Evolutionary conservation across 176 grass and related monocot species (phyloP).

Genomic region (Phoenix dactylifera): DNA sequence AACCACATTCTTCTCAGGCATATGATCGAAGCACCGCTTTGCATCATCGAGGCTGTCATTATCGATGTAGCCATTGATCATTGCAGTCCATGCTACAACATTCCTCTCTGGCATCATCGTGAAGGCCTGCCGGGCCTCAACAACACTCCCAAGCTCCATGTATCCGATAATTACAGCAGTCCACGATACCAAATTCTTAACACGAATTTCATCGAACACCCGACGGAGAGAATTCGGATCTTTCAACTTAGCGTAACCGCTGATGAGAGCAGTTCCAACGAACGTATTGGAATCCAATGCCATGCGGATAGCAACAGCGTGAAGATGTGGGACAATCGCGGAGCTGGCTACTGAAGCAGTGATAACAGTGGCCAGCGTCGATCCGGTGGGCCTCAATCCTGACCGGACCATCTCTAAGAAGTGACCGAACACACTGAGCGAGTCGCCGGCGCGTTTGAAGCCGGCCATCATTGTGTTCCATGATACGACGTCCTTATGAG

Average conservation of each 20-base stretch:
- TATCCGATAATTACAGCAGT: constrained; percentile 2
- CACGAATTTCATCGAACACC: constrained; percentile 7
- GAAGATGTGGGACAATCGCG: no score
- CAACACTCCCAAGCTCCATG: background rate
- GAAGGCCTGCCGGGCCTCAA: background rate
- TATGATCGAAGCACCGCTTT: background rate
- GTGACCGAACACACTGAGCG: no score
- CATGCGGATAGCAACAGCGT: no score
- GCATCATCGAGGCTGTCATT: background rate
- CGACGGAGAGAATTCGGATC: background rate
- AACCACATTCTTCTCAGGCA: constrained; percentile 1
- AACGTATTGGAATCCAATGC: no score
- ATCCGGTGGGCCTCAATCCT: no score
- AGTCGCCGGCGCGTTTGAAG: no score
- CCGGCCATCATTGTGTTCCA: constrained; percentile 6
- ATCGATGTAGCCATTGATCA: background rate
- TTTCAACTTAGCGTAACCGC: background rate
- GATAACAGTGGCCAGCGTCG: no score
- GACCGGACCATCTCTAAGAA: no score
- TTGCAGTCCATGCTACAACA: constrained; percentile 2
- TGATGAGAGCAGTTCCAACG: no score
- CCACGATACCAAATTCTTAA: constrained; percentile 15
- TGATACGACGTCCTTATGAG: background rate
- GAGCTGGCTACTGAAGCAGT: no score
- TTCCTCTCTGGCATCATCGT: background rate